These are phyloP conservation scores for Penicillium ucsense DNA, from an alignment of 495 filamentous ascomycete genomes.

Conservation along the genomic window DNA sequence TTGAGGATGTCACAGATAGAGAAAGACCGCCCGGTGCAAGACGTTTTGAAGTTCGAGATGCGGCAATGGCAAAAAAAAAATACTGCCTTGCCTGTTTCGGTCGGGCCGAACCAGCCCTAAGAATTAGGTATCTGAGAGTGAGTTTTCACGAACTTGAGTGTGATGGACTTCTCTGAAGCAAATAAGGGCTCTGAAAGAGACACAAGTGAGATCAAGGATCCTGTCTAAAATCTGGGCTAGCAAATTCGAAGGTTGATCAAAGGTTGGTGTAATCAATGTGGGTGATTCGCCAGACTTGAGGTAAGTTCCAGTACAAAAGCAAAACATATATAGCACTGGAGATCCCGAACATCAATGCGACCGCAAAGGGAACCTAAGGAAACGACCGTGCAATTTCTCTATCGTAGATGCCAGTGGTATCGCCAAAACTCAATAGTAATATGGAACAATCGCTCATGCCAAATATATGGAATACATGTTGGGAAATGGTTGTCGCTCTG, in stretches of 20 bases:
- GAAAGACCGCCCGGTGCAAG: constrained; percentile 15
- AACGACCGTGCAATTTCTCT: constrained; percentile 2
- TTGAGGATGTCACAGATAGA: constrained; percentile 8
- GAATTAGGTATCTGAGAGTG: background rate
- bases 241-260: too few species aligned
- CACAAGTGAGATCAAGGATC: too few species aligned
- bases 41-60: constrained; percentile 28
- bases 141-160: too few species aligned
- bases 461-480: too few species aligned
- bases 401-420: constrained; percentile 17
- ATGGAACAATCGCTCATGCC: background rate
- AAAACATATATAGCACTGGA: background rate
- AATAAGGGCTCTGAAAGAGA: too few species aligned
- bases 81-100: constrained; percentile 32
- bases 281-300: too few species aligned
- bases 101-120: constrained; percentile 9
- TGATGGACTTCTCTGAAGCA: too few species aligned
- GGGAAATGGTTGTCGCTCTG: too few species aligned
- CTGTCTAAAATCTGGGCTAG: too few species aligned
- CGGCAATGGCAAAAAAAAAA: constrained; percentile 16
- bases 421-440: constrained; percentile 3
- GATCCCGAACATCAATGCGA: constrained; percentile 1
- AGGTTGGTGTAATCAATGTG: too few species aligned
- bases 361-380: background rate
- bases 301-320: background rate